Evolutionary conservation across 345 rosid species (phyloP).

Genomic region (Triadica sebifera): DNA sequence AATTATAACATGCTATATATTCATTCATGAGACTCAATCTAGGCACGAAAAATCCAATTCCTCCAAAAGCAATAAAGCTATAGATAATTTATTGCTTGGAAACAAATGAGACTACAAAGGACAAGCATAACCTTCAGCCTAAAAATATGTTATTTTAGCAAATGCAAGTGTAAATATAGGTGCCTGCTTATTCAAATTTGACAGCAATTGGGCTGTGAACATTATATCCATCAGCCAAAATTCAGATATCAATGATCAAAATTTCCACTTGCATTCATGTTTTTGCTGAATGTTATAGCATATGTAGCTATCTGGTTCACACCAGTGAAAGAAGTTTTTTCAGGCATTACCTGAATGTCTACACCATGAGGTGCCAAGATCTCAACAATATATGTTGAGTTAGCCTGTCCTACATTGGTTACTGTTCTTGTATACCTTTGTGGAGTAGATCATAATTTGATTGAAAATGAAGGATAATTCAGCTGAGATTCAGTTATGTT

Average conservation of each 20-base stretch:
- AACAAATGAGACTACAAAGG: too few relatives aligned
- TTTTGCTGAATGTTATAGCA: slow-evolving; percentile 18
- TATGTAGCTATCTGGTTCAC: slow-evolving; percentile 17
- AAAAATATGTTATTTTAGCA: neutral
- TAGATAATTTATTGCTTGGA: too few relatives aligned
- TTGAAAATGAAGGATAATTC: slow-evolving; percentile 22
- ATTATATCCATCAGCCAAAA: neutral
- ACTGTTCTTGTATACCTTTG: slow-evolving; percentile 20
- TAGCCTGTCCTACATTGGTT: slow-evolving; percentile 12
- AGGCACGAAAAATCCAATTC: too few relatives aligned
- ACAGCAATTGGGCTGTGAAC: slow-evolving; percentile 21
- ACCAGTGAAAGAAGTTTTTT: neutral
- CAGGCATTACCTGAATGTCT: slow-evolving; percentile 10
- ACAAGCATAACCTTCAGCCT: neutral
- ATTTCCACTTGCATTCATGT: neutral
- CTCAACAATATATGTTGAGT: slow-evolving; percentile 8
- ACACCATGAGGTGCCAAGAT: slow-evolving; percentile 7
- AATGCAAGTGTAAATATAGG: neutral
- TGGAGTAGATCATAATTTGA: slow-evolving; percentile 10
- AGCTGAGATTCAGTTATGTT: slow-evolving; percentile 25
- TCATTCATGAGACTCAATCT: too few relatives aligned
- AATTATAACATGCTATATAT: too few relatives aligned
- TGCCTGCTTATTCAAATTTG: slow-evolving; percentile 1
- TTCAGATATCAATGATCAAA: slow-evolving; percentile 21
- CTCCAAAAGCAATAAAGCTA: too few relatives aligned